Percentiles rank a stretch among this genome's conserved stretches.
phyloP scores from a whole-genome alignment of 805 yeast genomes.

The Wickerhamomyces mucosus region DNA sequence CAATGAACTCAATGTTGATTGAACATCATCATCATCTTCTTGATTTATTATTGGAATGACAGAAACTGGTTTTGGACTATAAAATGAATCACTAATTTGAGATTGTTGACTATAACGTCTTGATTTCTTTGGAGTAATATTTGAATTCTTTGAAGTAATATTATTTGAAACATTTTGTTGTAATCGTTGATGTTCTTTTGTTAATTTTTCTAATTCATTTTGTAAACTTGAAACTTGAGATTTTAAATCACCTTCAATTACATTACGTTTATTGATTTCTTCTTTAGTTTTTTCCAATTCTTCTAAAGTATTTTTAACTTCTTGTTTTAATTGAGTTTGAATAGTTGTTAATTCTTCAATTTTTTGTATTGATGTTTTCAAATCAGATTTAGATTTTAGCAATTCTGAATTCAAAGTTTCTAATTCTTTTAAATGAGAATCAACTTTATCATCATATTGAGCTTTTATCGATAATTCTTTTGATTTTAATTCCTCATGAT shows the following conservation, averaged over 20 bases:
- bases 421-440: conserved; percentile 39
- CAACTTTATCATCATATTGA: conserved; percentile 33
- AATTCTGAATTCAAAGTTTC: conserved; percentile 47
- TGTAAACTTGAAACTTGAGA: conserved; percentile 38
- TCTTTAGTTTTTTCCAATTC: conserved; percentile 54
- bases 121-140: conserved; percentile 20
- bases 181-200: conserved; percentile 23
- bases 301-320: conserved; percentile 50
- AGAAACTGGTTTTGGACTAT: conserved; percentile 46
- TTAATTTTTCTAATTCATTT: conserved; percentile 19
- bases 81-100: conserved; percentile 24
- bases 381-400: conserved; percentile 41
- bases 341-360: conserved; percentile 50
- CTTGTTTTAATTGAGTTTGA: conserved; percentile 54
- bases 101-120: conserved; percentile 29
- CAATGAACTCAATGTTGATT: conserved; percentile 33
- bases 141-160: conserved; percentile 7
- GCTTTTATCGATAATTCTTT: conserved; percentile 46
- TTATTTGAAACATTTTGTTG: conserved; percentile 17
- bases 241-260: conserved; percentile 52
- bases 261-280: conserved; percentile 47
- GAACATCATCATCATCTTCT: conserved; percentile 34
- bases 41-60: conserved; percentile 46
- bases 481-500: conserved; percentile 43
- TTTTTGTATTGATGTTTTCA: conserved; percentile 46